Base-by-base conservation (phyloP, 352 stramenopile genomes). In the Phytopythium ostracodes region DNA sequence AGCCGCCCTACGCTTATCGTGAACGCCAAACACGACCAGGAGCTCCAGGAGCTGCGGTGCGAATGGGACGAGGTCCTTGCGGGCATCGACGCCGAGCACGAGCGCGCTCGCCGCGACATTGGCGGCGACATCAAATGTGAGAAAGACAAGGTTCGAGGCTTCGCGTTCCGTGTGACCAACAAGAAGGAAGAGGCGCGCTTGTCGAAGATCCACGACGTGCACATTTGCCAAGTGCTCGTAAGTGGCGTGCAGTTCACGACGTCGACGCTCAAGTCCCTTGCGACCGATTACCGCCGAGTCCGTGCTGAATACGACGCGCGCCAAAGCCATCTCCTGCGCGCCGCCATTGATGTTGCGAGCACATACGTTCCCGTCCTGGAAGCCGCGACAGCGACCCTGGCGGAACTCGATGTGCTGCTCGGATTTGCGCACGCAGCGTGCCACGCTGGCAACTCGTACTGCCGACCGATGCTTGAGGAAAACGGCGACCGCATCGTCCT, bases 241-340 rank as follows among this genome's bases (percentile, higher is more conserved):
- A 99, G 98, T 70, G 97, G 98, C 15, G 91, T 99, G 31, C 97
- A 99, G 70, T 99, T 99, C 72, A 98, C 93, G 20, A 99, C 96
- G 15, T 90, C 80, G 12, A 89, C 87, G 60, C 77, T 99, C 24
- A 91, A 94, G 62, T 73, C 87, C 25, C 73, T 98, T 0, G 92
- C 87, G 0, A 70, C 76, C 0, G 84, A 94, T 14, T 96, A 97
- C 65, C 84, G 88, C 43, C 80, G 93, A 57, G 70, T 98, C 20
- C 78, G 88, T 12, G 56, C 56, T 2, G 90, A 98, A 67, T 99
- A 99, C 72, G 83, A 98, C 51, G 79, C 95, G 56, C 83, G 89
- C 24, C 96, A 99, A 53, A 54, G 70, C 17, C 82, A 94, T 53
- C 75, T 99, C 35, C 85, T 99, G 4, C 75, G 71, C 18, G 85